Base-by-base conservation (phyloP, 768 basidiomycete species). In the Cantharellus cinnabarinus region DNA sequence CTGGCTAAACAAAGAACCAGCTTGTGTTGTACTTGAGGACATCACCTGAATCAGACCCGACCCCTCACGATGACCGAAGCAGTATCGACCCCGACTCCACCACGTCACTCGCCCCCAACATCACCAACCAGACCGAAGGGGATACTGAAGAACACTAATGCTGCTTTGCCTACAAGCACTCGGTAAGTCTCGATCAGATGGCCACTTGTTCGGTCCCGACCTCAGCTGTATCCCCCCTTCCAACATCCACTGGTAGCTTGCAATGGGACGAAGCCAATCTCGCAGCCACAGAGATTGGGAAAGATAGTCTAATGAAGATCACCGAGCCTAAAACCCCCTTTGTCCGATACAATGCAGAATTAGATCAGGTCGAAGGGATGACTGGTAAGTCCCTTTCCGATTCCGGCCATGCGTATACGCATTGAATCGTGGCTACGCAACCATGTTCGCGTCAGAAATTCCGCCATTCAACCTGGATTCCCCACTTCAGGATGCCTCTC, bases 291-390 rank as follows among this genome's bases (percentile, higher is more conserved):
- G 91, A 97, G 71, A 82, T 89, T 64, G 81, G 85, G 75, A 94
- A 94, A 70, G 90, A 94, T 66, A 91, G 88, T 63, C 73, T 90
- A 67, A 97, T 95, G 91, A 97, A 95, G 79, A 97, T 97, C 67
- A 90, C 88, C 2, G 91, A 97, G 67, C 91, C 91, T 58, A 97
- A 97, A 77, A 97, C 91, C 5, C 91, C 91, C 2, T 97, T 86
- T 70, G 91, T 97, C 58, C 76, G 89, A 64, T 93, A 90, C 70
- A 85, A 90, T 65, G 77, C 87, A 2, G 82, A 85, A 67, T 82
- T 83, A n/a, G 88, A 90, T 68, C 77, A 78, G 58, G 71, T 89
- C 50, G 88, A 90, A 70, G 81, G 85, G 3, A 65, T 72, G 59
- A 61, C 63, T 62, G 89, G 91, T 89, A 61, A 60, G 69, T 67